Conservation (phyloP, 164 flowering plant genomes). For the Tetrastigma voinierianum region DNA sequence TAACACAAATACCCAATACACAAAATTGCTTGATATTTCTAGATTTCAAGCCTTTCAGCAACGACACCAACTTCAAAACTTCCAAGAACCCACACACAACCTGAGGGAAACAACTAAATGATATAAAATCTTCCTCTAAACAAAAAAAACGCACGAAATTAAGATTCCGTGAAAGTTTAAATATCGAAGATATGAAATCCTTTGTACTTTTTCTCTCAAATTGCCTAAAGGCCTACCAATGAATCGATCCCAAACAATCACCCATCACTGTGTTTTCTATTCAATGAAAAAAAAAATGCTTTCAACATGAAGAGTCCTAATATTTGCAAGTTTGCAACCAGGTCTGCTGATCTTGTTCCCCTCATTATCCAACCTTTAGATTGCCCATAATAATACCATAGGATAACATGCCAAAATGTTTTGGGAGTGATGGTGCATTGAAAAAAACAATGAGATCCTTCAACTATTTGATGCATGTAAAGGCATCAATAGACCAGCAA, state of each 20-base stretch:
- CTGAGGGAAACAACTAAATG: slow-evolving; percentile 31
- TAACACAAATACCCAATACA: slow-evolving; percentile 99
- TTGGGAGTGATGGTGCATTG: background rate
- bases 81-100: slow-evolving; percentile 99
- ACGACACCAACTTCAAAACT: slow-evolving; percentile 85
- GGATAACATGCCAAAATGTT: background rate
- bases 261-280: background rate
- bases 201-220: background rate
- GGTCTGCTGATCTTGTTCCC: too few relatives aligned
- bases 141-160: too few relatives aligned
- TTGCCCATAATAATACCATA: background rate
- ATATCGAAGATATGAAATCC: background rate
- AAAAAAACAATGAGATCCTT: background rate
- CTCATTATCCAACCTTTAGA: background rate
- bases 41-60: slow-evolving; percentile 76
- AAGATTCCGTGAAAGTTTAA: too few relatives aligned
- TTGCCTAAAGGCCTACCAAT: background rate
- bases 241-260: background rate
- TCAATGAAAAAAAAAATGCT: background rate
- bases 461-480: background rate
- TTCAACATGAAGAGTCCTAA: background rate
- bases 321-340: background rate
- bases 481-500: background rate
- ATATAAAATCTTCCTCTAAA: too few relatives aligned
- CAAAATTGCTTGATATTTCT: slow-evolving; percentile 69